phyloP scores from a whole-genome alignment of 1,139 yeast species.

The Pichia sp. region DNA sequence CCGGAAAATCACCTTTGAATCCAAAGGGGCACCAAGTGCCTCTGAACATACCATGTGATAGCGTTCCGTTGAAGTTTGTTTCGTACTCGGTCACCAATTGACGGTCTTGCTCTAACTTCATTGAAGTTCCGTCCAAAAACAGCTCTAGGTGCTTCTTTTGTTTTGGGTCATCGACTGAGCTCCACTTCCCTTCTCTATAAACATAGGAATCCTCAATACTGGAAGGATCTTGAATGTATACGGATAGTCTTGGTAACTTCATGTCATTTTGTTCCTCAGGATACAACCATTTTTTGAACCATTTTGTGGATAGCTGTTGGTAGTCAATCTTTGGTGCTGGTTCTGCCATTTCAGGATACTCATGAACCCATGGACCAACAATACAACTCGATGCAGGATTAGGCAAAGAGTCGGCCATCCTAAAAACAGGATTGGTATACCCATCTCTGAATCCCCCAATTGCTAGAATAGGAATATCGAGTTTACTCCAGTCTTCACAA shows the following conservation, averaged over 20 bases:
- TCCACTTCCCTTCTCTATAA: constrained; percentile 32
- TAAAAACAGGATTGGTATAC: constrained; percentile 32
- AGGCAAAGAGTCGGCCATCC: constrained; percentile 31
- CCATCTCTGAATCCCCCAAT: constrained; percentile 40
- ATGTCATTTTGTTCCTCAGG: constrained; percentile 21
- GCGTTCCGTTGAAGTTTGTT: constrained; percentile 24
- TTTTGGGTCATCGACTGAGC: constrained; percentile 18
- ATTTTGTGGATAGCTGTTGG: constrained; percentile 30
- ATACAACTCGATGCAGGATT: constrained; percentile 26
- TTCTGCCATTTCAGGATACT: constrained; percentile 36
- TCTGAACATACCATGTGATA: constrained; percentile 33
- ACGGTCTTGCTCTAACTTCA: constrained; percentile 5
- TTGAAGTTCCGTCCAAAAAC: constrained; percentile 7
- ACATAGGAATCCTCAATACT: constrained; percentile 27
- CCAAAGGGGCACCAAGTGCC: constrained; percentile 39
- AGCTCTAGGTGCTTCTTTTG: constrained; percentile 8
- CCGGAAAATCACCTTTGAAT: constrained; percentile 35
- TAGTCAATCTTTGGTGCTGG: constrained; percentile 35
- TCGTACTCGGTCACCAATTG: constrained; percentile 2
- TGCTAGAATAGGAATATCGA: constrained; percentile 33
- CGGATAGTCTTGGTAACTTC: constrained; percentile 28
- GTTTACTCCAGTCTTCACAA: constrained; percentile 30
- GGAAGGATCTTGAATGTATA: constrained; percentile 33
- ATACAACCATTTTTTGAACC: constrained; percentile 31
- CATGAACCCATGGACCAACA: constrained; percentile 40